These are phyloP conservation scores for Phtheirospermum japonicum DNA, from an alignment of 257 asterid species.

Conservation along the genomic window DNA sequence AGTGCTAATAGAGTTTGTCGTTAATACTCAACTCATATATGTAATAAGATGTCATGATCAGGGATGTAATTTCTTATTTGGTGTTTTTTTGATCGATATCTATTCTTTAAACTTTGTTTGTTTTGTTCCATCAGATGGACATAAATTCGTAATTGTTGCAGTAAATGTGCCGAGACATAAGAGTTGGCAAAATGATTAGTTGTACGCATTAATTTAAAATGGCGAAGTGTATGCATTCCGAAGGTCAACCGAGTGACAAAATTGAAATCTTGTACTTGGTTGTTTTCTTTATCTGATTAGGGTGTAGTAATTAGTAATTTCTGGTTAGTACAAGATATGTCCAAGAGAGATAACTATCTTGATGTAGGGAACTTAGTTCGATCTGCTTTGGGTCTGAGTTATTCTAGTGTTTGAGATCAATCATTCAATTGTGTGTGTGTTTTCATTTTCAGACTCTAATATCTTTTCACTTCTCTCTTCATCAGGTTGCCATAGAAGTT, in stretches of 20 bases:
- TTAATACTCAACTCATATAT: neutral
- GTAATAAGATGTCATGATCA: neutral
- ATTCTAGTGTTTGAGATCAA: neutral
- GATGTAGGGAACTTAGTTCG: neutral
- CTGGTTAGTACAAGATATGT: neutral
- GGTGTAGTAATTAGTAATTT: neutral
- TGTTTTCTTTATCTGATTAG: neutral
- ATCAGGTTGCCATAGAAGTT: slow-evolving; percentile 27
- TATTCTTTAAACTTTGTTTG: slow-evolving; percentile 12
- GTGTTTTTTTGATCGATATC: slow-evolving; percentile 4
- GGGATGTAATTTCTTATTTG: neutral
- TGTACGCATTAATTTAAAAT: neutral
- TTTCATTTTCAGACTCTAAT: slow-evolving; percentile 8
- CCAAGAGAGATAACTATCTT: slow-evolving; percentile 13
- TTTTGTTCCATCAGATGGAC: slow-evolving; percentile 6
- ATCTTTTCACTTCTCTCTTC: slow-evolving; percentile 19
- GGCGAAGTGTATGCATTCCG: slow-evolving; percentile 2
- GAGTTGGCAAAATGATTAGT: slow-evolving; percentile 7
- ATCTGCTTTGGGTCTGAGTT: neutral
- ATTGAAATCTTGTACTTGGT: slow-evolving; percentile 8
- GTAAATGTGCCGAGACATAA: slow-evolving; percentile 13
- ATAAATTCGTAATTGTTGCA: neutral
- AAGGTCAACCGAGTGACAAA: neutral
- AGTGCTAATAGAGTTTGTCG: slow-evolving; percentile 8
- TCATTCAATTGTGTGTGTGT: neutral